Conservation (phyloP, 2,329 filamentous ascomycete species). For the Microascus cirrosus region DNA sequence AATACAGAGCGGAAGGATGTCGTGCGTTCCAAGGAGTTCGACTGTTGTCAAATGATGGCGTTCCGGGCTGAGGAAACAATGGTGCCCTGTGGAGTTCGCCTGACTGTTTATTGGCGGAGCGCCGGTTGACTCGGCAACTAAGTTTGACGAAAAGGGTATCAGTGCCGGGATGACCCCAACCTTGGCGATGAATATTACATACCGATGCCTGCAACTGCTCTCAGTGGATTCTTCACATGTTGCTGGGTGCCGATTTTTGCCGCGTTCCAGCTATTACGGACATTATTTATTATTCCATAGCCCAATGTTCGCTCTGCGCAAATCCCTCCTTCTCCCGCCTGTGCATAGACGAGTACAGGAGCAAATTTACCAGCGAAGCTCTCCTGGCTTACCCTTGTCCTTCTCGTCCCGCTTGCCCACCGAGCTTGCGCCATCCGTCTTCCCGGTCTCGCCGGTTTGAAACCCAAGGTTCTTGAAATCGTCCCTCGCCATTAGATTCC, state of each 20-base stretch:
- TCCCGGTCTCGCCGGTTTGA: constrained; percentile 15
- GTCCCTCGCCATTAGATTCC: constrained; percentile 92
- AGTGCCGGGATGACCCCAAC: background rate
- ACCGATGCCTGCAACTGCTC: no score
- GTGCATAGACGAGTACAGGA: background rate
- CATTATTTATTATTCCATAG: no score
- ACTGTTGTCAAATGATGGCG: background rate
- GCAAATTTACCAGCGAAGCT: constrained; percentile 19
- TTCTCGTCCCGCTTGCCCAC: constrained; percentile 14
- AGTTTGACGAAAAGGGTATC: background rate
- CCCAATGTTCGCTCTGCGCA: background rate
- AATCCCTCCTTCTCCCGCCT: background rate
- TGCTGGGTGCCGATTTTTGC: no score
- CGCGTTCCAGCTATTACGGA: no score
- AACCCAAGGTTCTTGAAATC: constrained; percentile 93
- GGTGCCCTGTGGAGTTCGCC: background rate
- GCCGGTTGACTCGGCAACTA: background rate
- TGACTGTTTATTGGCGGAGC: background rate
- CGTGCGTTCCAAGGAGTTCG: background rate
- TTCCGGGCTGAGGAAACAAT: background rate
- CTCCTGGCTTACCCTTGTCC: constrained; percentile 13
- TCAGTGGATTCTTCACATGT: no score
- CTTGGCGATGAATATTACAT: no score
- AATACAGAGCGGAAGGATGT: background rate
- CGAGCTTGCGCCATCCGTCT: constrained; percentile 13